phyloP scores from a whole-genome alignment of 2,329 filamentous ascomycete species.

The Cladosporium austrohemisphaericum region DNA sequence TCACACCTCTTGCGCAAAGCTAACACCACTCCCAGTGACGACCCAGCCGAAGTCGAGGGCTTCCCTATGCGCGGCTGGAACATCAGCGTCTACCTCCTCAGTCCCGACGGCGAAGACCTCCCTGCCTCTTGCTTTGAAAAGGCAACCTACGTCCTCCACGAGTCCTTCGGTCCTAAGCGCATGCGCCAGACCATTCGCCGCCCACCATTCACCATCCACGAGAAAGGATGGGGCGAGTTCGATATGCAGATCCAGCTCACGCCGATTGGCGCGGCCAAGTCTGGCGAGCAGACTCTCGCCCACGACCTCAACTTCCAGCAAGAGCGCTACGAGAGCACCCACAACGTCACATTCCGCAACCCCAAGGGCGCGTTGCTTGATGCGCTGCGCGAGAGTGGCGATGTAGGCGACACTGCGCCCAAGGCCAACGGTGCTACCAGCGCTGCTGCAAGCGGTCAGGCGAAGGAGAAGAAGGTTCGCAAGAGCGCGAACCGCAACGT shows the following conservation, averaged over 20 bases:
- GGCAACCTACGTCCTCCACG: conserved; percentile 88
- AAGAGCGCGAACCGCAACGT: conserved; percentile 53
- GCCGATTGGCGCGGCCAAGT: conserved; percentile 69
- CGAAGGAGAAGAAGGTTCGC: conserved; percentile 62
- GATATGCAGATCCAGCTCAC: conserved; percentile 85
- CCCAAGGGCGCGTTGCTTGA: conserved; percentile 81
- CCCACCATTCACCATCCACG: conserved; percentile 81
- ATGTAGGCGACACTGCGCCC: conserved; percentile 51
- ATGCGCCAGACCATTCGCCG: conserved; percentile 77
- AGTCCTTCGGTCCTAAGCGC: conserved; percentile 75
- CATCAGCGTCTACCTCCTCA: conserved; percentile 77
- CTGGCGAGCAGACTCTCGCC: conserved; percentile 69
- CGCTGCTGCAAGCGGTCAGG: conserved; percentile 46
- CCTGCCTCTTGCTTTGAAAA: conserved; percentile 85
- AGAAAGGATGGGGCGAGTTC: conserved; percentile 98
- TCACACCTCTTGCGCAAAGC: conserved; percentile 12
- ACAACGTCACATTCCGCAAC: conserved; percentile 83
- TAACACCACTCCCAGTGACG: conserved; percentile 54
- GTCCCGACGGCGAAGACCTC: conserved; percentile 80
- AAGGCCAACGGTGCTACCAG: conserved; percentile 55
- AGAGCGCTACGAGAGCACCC: conserved; percentile 76
- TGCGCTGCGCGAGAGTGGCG: conserved; percentile 75
- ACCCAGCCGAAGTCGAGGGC: conserved; percentile 75
- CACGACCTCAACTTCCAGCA: conserved; percentile 92
- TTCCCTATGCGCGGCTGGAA: conserved; percentile 93